phyloP scores from a whole-genome alignment of 768 basidiomycete species.

The Suillus plorans region DNA sequence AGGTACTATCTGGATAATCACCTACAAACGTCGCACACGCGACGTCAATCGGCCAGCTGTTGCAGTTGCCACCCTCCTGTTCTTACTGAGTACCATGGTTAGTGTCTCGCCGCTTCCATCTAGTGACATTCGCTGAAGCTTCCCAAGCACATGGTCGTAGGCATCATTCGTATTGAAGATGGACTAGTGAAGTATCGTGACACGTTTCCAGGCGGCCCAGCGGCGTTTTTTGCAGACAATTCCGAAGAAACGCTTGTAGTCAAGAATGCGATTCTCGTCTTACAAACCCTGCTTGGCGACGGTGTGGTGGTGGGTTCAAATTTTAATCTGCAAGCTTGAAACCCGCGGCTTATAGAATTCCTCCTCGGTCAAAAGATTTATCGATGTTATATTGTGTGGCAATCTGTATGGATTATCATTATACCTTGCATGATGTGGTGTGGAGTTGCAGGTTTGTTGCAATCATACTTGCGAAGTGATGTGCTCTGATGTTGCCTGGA shows the following conservation, averaged over 20 bases:
- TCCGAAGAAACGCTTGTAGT: constrained; percentile 21
- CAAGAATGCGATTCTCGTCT: constrained; percentile 18
- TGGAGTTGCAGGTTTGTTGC: constrained; percentile 8
- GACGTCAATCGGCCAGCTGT: background rate
- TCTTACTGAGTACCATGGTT: background rate
- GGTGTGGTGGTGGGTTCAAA: constrained; percentile 6
- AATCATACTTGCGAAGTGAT: background rate
- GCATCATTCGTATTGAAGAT: constrained; percentile 15
- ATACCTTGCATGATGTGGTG: constrained; percentile 8
- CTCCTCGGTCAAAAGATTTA: background rate
- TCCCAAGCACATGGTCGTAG: constrained; percentile 13
- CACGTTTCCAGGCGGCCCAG: constrained; percentile 21
- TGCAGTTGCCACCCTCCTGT: background rate
- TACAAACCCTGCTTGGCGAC: constrained; percentile 12
- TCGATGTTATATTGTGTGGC: constrained; percentile 17
- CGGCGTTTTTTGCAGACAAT: constrained; percentile 20
- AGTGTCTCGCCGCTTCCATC: background rate
- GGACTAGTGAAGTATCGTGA: constrained; percentile 22
- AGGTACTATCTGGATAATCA: background rate
- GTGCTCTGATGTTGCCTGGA: background rate
- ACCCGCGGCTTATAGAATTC: background rate
- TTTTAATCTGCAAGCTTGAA: background rate
- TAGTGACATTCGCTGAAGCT: background rate
- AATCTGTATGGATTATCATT: constrained; percentile 10
- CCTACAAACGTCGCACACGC: background rate